Evolutionary conservation across 2,329 filamentous ascomycete genomes (phyloP).

Genomic region (Trichoderma semiorbis): DNA sequence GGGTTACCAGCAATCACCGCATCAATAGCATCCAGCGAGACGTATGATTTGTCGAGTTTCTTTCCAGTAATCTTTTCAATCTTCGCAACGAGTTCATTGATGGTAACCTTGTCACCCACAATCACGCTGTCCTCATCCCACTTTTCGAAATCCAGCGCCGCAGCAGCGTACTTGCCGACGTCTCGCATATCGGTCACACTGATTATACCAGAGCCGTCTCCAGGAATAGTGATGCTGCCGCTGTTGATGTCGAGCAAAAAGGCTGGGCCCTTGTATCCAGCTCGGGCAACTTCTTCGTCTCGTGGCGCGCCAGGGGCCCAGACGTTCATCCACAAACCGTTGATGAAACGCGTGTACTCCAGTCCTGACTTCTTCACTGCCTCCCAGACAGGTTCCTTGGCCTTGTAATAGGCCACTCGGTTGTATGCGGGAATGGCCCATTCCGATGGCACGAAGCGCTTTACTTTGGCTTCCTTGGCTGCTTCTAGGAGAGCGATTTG

Average conservation of each 20-base stretch:
- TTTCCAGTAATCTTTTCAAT: not conserved
- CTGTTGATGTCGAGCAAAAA: constrained; percentile 1
- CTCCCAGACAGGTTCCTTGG: constrained; percentile 9
- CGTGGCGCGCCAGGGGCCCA: not conserved
- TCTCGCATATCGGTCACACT: not conserved
- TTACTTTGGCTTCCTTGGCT: constrained; percentile 1
- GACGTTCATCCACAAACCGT: constrained; percentile 13
- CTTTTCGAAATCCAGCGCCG: constrained; percentile 3
- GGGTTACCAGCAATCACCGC: not conserved
- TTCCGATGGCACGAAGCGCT: constrained; percentile 1
- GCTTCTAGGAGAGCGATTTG: constrained; percentile 11
- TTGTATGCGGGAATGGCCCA: constrained; percentile 12
- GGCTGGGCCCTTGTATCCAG: not conserved
- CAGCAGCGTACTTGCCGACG: constrained; percentile 11
- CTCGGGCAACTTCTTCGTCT: not conserved
- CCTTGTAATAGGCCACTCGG: not conserved
- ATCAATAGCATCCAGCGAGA: not conserved
- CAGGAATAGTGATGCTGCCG: not conserved
- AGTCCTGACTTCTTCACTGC: constrained; percentile 4
- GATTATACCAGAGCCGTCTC: not conserved
- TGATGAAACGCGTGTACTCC: constrained; percentile 17
- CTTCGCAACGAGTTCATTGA: not conserved
- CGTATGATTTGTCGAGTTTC: not conserved
- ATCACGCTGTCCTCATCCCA: constrained; percentile 6
- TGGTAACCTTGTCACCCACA: not conserved